Evolutionary conservation across 2,329 filamentous ascomycete genomes (phyloP).

Genomic region (Graphium sp.): DNA sequence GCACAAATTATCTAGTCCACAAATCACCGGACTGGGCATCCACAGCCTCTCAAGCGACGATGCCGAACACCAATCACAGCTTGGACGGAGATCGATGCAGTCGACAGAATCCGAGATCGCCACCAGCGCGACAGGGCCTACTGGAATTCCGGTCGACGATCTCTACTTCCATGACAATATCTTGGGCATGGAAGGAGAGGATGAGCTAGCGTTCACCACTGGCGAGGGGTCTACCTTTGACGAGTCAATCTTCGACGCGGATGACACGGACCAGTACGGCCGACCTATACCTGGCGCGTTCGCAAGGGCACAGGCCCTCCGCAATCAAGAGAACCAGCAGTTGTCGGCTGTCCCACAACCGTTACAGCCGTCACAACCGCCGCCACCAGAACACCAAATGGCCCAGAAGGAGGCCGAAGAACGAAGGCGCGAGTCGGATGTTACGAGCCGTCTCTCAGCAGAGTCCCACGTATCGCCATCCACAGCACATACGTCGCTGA

Average conservation of each 20-base stretch:
- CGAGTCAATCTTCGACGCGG: constrained; percentile 56
- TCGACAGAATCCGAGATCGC: background rate
- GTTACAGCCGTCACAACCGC: no score
- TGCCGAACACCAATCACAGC: no score
- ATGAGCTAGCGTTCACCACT: constrained; percentile 19
- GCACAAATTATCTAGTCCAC: constrained; percentile 3
- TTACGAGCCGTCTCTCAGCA: constrained; percentile 24
- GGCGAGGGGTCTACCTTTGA: constrained; percentile 45
- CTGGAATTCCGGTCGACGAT: constrained; percentile 44
- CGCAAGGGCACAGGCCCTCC: constrained; percentile 30
- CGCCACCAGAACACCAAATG: constrained; percentile 4
- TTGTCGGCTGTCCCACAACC: no score
- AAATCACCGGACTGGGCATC: constrained; percentile 24
- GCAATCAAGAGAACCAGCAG: constrained; percentile 15
- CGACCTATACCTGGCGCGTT: constrained; percentile 42
- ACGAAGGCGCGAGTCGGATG: constrained; percentile 27
- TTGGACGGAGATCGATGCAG: no score
- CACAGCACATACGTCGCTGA: constrained; percentile 34
- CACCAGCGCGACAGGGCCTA: constrained; percentile 1
- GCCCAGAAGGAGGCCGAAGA: constrained; percentile 4
- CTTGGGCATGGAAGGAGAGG: constrained; percentile 25
- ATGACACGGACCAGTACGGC: constrained; percentile 46
- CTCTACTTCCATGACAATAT: constrained; percentile 55
- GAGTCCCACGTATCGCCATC: constrained; percentile 26
- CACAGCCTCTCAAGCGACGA: no score